Percentiles rank a stretch among this genome's conserved stretches.
Conservation (phyloP, 2,329 filamentous ascomycete genomes). For the Coccinonectria pachysandricola region DNA sequence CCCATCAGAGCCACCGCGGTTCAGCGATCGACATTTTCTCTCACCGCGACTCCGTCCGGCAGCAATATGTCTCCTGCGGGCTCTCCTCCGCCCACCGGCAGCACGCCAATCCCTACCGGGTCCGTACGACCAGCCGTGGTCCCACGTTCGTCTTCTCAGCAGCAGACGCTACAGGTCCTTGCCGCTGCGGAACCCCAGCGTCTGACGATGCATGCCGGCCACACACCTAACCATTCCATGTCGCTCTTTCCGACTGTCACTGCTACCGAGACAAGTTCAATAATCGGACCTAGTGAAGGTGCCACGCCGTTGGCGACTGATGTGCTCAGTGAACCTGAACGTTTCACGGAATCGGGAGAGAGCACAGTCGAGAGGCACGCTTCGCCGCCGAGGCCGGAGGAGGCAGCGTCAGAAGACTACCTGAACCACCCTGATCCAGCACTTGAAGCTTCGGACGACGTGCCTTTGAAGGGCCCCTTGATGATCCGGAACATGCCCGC, state of each 20-base stretch:
- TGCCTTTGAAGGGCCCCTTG: constrained; percentile 39
- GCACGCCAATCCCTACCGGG: too few species aligned
- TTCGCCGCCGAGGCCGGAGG: constrained; percentile 3
- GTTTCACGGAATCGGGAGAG: constrained; percentile 2
- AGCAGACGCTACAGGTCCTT: constrained; percentile 35
- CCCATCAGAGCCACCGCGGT: constrained; percentile 44
- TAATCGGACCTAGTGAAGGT: constrained; percentile 18
- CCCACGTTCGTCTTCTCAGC: constrained; percentile 26
- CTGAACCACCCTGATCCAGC: constrained; percentile 15
- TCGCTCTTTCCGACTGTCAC: constrained; percentile 38
- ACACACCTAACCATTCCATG: constrained; percentile 51
- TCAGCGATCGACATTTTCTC: constrained; percentile 40
- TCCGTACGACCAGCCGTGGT: too few species aligned
- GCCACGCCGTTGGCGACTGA: constrained; percentile 18
- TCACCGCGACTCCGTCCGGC: constrained; percentile 16
- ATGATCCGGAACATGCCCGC: constrained; percentile 46
- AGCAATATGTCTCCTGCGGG: constrained; percentile 22
- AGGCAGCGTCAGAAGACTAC: constrained; percentile 5
- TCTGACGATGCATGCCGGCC: constrained; percentile 52
- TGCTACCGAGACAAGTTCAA: constrained; percentile 26
- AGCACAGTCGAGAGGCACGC: constrained; percentile 2
- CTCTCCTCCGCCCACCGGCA: constrained; percentile 8
- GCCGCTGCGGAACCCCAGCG: constrained; percentile 38
- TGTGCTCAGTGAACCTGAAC: constrained; percentile 5
- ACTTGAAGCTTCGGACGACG: constrained; percentile 34